These are phyloP conservation scores for Lasiosphaeria miniovina DNA, from an alignment of 495 filamentous ascomycete genomes.

Conservation along the genomic window DNA sequence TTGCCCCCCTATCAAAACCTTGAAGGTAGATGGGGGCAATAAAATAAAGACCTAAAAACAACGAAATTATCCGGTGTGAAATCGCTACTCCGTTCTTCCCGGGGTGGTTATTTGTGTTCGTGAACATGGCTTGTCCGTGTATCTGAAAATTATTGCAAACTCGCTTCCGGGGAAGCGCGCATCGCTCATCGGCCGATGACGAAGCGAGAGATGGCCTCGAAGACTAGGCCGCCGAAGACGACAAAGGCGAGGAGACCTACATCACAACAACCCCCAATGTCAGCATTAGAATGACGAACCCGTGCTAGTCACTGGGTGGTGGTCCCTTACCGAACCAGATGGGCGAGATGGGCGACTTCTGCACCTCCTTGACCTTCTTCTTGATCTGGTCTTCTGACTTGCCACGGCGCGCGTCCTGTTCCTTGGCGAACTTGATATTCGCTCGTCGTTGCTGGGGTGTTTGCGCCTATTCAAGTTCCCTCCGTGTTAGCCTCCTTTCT, in stretches of 20 bases:
- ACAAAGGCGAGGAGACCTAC: constrained; percentile 76
- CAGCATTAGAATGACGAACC: neutral
- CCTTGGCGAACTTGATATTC: constrained; percentile 79
- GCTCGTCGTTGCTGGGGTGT: constrained; percentile 88
- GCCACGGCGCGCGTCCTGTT: constrained; percentile 76
- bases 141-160: too few relatives aligned
- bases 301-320: neutral
- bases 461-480: constrained; percentile 64
- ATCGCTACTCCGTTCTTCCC: too few relatives aligned
- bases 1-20: too few relatives aligned
- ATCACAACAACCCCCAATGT: neutral
- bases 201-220: constrained; percentile 75
- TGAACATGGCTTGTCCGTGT: too few relatives aligned
- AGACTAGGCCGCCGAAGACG: constrained; percentile 77
- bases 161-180: too few relatives aligned
- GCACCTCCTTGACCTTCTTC: constrained; percentile 57
- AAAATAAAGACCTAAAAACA: too few relatives aligned
- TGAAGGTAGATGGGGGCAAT: too few relatives aligned
- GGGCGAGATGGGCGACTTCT: constrained; percentile 75
- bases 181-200: constrained; percentile 46
- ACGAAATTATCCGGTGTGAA: too few relatives aligned
- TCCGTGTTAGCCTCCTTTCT: neutral
- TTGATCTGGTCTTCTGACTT: constrained; percentile 71
- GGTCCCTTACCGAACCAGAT: constrained; percentile 74
- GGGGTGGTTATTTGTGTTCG: too few relatives aligned